Percentiles rank a stretch among this genome's conserved stretches.
These are phyloP conservation scores for Leccinum longicurvipes DNA, from an alignment of 768 basidiomycete species.

Conservation along the genomic window DNA sequence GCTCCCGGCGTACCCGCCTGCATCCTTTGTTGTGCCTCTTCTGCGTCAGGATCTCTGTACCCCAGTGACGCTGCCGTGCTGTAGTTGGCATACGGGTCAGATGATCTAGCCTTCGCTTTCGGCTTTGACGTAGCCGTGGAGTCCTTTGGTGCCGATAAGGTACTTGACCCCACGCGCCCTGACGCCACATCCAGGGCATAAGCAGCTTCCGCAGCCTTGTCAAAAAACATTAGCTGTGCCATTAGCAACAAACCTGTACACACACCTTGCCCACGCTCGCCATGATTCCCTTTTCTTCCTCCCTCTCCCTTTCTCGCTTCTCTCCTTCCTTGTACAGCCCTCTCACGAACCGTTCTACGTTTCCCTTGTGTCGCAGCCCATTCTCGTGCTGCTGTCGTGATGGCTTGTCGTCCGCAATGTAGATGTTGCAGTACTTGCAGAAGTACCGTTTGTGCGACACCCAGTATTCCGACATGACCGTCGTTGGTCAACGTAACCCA, in stretches of 20 bases:
- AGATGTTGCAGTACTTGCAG: slow-evolving; percentile 97
- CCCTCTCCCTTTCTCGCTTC: slow-evolving; percentile 78
- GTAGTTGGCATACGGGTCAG: slow-evolving; percentile 79
- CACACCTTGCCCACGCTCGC: slow-evolving; percentile 74
- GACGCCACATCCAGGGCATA: slow-evolving; percentile 76
- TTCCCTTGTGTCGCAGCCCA: slow-evolving; percentile 92
- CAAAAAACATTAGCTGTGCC: slow-evolving; percentile 2
- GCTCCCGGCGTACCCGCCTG: slow-evolving; percentile 71
- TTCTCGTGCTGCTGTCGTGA: slow-evolving; percentile 90
- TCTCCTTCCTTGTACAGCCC: slow-evolving; percentile 92
- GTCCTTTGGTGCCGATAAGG: slow-evolving; percentile 9
- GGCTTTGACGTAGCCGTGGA: slow-evolving; percentile 28
- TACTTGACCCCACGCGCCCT: slow-evolving; percentile 42
- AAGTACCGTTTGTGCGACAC: slow-evolving; percentile 89
- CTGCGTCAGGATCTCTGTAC: slow-evolving; percentile 72
- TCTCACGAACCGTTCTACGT: slow-evolving; percentile 87
- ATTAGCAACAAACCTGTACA: neutral
- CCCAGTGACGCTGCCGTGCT: slow-evolving; percentile 85
- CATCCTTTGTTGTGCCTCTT: slow-evolving; percentile 57
- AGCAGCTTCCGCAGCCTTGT: slow-evolving; percentile 76
- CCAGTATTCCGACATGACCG: slow-evolving; percentile 85
- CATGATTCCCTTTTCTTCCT: slow-evolving; percentile 88
- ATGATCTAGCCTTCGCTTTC: slow-evolving; percentile 48
- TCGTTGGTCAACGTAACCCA: slow-evolving; percentile 6
- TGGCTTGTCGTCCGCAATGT: slow-evolving; percentile 93